Evolutionary conservation across 2,329 filamentous ascomycete genomes (phyloP).

Genomic region (Colletotrichum sp.): DNA sequence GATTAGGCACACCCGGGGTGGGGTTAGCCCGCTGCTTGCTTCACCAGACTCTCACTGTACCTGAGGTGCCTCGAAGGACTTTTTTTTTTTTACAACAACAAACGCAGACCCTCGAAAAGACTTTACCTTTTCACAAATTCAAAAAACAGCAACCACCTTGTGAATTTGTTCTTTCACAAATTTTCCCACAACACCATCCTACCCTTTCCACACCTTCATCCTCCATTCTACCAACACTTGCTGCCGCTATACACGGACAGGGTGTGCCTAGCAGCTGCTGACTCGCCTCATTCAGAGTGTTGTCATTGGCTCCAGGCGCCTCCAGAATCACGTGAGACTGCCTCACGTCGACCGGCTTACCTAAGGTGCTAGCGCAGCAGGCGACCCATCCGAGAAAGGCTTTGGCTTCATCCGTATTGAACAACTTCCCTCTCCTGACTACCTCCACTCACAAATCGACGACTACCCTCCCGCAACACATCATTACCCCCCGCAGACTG

Average conservation of each 20-base stretch:
- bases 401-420: slow-evolving; percentile 21
- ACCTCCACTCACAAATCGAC: slow-evolving; percentile 14
- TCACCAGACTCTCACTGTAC: neutral
- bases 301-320: neutral
- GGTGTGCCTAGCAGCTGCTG: slow-evolving; percentile 10
- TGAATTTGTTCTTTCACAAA: neutral
- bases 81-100: neutral
- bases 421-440: slow-evolving; percentile 25
- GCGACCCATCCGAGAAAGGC: slow-evolving; percentile 20
- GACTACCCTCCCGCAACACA: slow-evolving; percentile 2
- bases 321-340: neutral
- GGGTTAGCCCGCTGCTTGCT: neutral
- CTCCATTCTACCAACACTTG: neutral
- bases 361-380: slow-evolving; percentile 6
- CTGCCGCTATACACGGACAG: neutral
- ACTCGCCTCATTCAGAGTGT: slow-evolving; percentile 6
- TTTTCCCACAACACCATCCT: neutral
- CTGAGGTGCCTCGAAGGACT: neutral
- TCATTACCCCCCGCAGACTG: slow-evolving; percentile 15
- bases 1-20: neutral
- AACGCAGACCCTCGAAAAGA: neutral
- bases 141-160: neutral
- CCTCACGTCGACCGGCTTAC: neutral
- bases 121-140: neutral
- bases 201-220: neutral